These are phyloP conservation scores for Apium graveolens DNA, from an alignment of 129 eudicot genomes.

Conservation along the genomic window DNA sequence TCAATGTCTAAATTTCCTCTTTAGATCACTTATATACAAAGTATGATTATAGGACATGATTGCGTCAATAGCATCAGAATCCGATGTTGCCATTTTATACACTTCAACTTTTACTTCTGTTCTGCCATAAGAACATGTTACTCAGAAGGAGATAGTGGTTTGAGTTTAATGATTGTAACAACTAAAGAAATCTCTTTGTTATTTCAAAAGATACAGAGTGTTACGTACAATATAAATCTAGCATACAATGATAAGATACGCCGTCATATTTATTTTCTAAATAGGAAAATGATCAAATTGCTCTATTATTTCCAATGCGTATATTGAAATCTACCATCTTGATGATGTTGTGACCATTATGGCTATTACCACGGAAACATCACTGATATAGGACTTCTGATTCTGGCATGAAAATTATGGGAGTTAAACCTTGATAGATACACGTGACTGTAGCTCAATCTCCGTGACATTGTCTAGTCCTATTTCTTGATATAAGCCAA, in stretches of 20 bases:
- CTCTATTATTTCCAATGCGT: constrained; percentile 6
- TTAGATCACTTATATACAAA: no score
- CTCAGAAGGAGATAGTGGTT: no score
- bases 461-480: constrained; percentile 13
- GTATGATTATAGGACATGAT: no score
- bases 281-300: not conserved
- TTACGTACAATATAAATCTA: no score
- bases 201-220: no score
- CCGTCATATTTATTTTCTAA: not conserved
- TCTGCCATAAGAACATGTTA: no score
- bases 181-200: no score
- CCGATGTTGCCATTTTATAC: no score
- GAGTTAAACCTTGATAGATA: constrained; percentile 53
- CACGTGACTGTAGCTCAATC: constrained; percentile 42
- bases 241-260: not conserved
- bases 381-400: constrained; percentile 61
- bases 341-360: constrained; percentile 8
- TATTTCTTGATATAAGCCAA: constrained; percentile 51
- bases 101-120: no score
- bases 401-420: constrained; percentile 29
- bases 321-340: constrained; percentile 19
- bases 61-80: no score
- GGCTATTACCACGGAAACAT: constrained; percentile 9
- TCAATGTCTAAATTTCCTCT: no score
- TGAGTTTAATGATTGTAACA: no score